Base-by-base conservation (phyloP, 225 moss, liverwort and hornwort species). In the Asterella californica region DNA sequence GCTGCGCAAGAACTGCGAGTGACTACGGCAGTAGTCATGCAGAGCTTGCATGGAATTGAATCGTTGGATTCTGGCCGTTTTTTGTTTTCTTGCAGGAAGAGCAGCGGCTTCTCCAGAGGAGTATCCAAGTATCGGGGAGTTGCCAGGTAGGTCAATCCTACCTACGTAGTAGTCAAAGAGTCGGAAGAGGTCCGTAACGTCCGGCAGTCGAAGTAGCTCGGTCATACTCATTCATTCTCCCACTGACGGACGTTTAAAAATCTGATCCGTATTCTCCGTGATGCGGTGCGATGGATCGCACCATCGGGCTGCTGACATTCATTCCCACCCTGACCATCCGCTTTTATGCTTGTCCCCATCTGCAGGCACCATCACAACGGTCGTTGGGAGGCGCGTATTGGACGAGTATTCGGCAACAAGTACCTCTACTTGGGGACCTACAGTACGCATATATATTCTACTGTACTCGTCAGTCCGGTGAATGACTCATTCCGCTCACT, bases 301-400 rank as follows among this genome's bases (percentile, higher is more conserved):
- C 7, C 32, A 36, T 34, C 34, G 24, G 10, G 27, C 30, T 67
- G 32, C 67, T 67, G 67, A 36, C 52, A 67, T 36, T 33, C 67
- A 36, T 17, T 3, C 67, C 57, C 24, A 24, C 57, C n/a, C n/a
- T n/a, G n/a, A n/a, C n/a, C n/a, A n/a, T 59, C 22, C n/a, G 61
- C 9, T 24, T 5, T 62, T 62, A 6, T 62, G 25, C 61, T 57
- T 62, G 24, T 72, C 1, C 17, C 71, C 15, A 38, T 52, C 57
- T 34, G 78, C 70, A 84, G 84, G 73, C 91, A 93, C 62, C 88
- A 90, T 76, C 91, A 90, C 29, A 85, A 90, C 76, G 95, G 93
- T 38, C 84, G 95, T 36, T 95, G 95, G 95, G 95, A 95, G 80
- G 89, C 93, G 6, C 87, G 95, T 18, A 90, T 95, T 30, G 95